Evolutionary conservation across 805 yeast genomes (phyloP), one percentile per base, ranked within the genome.

Genomic region (Lachancea sp.): DNA sequence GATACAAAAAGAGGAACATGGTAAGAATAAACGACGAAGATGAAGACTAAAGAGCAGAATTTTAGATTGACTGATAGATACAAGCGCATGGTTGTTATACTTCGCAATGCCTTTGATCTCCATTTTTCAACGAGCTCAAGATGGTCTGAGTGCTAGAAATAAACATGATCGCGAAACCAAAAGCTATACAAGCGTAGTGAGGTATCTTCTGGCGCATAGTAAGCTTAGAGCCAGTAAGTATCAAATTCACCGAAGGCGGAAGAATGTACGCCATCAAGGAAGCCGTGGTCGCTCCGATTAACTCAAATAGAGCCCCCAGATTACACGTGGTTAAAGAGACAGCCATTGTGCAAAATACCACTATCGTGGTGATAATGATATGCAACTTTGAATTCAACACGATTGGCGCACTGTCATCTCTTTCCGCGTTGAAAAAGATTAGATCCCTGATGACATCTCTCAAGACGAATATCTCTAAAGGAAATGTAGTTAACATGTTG

Each of bases 281-380:
- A 0, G 97, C 97, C 0, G 95, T 83, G 0, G 95, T 83, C 0
- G 96, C 89, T 2, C 97, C 97, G 23, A 87, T 88, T 3, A 89
- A 69, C 56, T 90, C 97, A 29, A 89, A 68, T 21, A 90, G 80
- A 9, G 92, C 83, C 1, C 97, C 97, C 41, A 89, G 68, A 49
- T 88, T 86, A 55, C 96, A 89, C 0, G 96, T 86, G 42, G 78
- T 63, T 23, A 90, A 65, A 0, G 97, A 72, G 2, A 87, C 79
- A 0, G 75, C 54, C 89, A 88, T 83, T 0, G 95, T 82, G 0
- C 75, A 44, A 21, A 80, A 64, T 1, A 84, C 83, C 34, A 86
- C 61, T 0, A 71, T 51, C 0, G 87, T 73, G 0, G 97, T 90
- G 29, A 83, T 68, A 9, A 73, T 40, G 28, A 78, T 61, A 55